Conservation (phyloP, 2,329 filamentous ascomycete genomes). For the Fusarium pilosicola region DNA sequence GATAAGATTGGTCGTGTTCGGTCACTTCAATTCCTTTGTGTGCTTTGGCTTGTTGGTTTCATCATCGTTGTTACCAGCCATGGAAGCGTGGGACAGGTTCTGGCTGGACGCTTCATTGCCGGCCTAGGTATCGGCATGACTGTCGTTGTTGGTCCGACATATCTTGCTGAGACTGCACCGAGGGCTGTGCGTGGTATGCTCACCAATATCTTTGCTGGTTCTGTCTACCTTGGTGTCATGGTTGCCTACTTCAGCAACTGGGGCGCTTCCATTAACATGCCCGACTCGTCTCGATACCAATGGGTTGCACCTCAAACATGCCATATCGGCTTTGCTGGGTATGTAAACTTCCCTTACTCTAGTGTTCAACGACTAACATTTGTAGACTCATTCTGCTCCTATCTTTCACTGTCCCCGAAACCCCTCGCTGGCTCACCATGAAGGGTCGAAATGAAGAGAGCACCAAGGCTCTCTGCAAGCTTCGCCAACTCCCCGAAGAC, state of each 20-base stretch:
- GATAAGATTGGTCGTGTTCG: conserved; percentile 18
- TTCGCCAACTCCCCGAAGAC: conserved; percentile 10
- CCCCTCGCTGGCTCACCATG: conserved; percentile 23
- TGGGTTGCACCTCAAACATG: conserved; percentile 19
- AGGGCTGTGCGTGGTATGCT: conserved; percentile 72
- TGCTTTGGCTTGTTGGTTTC: conserved; percentile 11
- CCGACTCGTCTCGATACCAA: conserved; percentile 40
- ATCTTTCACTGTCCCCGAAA: conserved; percentile 21
- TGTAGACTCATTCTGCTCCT: not conserved
- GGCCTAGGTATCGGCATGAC: conserved; percentile 21
- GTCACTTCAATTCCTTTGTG: conserved; percentile 5
- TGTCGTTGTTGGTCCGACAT: conserved; percentile 51
- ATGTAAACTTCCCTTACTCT: fast-evolving
- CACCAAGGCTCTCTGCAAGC: conserved; percentile 10
- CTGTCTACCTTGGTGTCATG: conserved; percentile 37
- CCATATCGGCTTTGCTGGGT: conserved; percentile 16
- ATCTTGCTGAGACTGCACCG: conserved; percentile 73
- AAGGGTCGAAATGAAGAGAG: conserved; percentile 10
- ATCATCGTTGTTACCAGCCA: conserved; percentile 11
- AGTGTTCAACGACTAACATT: not conserved
- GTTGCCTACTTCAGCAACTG: conserved; percentile 73
- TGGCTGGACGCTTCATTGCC: conserved; percentile 14
- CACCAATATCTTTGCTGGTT: conserved; percentile 56
- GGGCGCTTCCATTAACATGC: conserved; percentile 57
- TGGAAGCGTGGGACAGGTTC: conserved; percentile 9